These are phyloP conservation scores for Bertia moriformis DNA, from an alignment of 2,329 filamentous ascomycete genomes.

Conservation along the genomic window DNA sequence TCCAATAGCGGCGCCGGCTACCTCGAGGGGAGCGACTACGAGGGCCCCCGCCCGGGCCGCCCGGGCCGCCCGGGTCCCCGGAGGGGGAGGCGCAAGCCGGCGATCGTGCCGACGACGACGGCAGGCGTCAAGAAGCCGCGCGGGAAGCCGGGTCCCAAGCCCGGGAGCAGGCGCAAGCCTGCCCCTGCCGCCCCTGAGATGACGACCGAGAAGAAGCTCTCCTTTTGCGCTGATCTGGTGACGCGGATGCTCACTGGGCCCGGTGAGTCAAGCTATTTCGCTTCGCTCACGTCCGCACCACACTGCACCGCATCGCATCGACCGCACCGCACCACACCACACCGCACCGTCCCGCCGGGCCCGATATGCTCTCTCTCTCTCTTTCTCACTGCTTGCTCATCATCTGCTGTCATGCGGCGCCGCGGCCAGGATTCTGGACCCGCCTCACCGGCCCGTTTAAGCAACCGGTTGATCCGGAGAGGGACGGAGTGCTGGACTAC, in stretches of 20 bases:
- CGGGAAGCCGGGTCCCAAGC: constrained; percentile 13
- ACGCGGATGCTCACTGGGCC: constrained; percentile 47
- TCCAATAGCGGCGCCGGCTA: constrained; percentile 28
- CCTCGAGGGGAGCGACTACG: neutral
- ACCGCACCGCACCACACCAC: too few species aligned
- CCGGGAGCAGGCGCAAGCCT: constrained; percentile 4
- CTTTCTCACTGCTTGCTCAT: constrained; percentile 4
- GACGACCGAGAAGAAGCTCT: constrained; percentile 27
- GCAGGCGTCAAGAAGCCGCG: too few species aligned
- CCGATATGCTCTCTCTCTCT: neutral
- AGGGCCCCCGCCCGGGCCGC: too few species aligned
- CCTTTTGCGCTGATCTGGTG: constrained; percentile 42
- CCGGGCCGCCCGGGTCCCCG: neutral
- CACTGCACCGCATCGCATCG: too few species aligned
- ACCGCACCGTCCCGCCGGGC: too few species aligned
- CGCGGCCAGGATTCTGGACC: constrained; percentile 49
- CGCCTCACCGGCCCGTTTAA: constrained; percentile 48
- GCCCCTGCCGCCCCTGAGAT: constrained; percentile 2
- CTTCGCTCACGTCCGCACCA: too few species aligned
- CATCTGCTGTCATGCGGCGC: too few species aligned
- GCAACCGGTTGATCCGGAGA: constrained; percentile 38
- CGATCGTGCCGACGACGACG: too few species aligned
- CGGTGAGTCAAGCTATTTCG: constrained; percentile 22
- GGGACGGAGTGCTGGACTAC: constrained; percentile 47
- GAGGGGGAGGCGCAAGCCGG: too few species aligned